Evolutionary conservation across 306 rosid species (phyloP).

Genomic region (Bauhinia variegata): DNA sequence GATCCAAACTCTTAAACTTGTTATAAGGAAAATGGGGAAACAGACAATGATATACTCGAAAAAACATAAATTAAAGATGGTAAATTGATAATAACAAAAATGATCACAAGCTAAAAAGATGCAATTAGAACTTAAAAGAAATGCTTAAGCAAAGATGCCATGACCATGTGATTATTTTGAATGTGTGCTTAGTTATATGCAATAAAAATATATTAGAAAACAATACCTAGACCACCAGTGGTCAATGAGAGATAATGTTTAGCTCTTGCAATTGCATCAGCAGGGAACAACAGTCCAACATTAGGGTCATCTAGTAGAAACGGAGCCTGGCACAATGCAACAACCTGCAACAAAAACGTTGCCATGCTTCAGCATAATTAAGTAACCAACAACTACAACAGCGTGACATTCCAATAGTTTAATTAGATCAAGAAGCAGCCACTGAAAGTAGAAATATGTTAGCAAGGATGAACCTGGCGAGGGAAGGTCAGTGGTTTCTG

Average conservation of each 20-base stretch:
- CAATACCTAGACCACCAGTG: conserved; percentile 92
- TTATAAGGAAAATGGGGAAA: conserved; percentile 22
- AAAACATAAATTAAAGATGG: conserved; percentile 18
- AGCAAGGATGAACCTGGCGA: conserved; percentile 76
- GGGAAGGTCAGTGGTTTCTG: conserved; percentile 97
- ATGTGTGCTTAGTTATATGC: background rate
- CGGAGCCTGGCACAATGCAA: conserved; percentile 99
- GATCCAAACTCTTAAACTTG: conserved; percentile 1
- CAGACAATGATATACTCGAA: background rate
- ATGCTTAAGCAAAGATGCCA: too few species aligned
- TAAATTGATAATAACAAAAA: too few species aligned
- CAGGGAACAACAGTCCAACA: conserved; percentile 91
- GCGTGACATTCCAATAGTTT: conserved; percentile 4
- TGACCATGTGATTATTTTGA: conserved; percentile 1
- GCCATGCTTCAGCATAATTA: conserved; percentile 26
- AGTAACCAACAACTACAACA: conserved; percentile 18
- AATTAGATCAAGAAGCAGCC: conserved; percentile 14
- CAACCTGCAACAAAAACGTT: conserved; percentile 63
- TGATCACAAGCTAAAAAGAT: too few species aligned
- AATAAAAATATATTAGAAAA: conserved; percentile 24
- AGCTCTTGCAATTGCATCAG: conserved; percentile 97
- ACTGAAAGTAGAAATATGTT: conserved; percentile 29
- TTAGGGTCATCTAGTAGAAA: conserved; percentile 93
- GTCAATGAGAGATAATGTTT: conserved; percentile 80
- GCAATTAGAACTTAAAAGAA: too few species aligned